Conservation (phyloP, 1,284 basidiomycete species). For the Schizophyllum amplum region DNA sequence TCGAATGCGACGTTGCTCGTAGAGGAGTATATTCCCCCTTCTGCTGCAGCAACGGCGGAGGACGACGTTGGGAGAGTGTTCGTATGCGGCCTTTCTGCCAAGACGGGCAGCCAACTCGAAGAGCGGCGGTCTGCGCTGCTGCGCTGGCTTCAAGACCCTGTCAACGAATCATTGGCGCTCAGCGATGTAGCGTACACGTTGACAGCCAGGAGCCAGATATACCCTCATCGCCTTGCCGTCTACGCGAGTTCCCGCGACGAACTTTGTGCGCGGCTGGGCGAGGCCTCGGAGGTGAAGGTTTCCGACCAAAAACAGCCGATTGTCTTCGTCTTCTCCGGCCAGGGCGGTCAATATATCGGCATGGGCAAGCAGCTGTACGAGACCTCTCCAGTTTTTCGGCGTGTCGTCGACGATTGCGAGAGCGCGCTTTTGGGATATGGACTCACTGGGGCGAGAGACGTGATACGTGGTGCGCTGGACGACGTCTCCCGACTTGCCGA, state of each 20-base stretch:
- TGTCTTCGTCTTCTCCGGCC: slow-evolving; percentile 65
- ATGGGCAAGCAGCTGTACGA: slow-evolving; percentile 55
- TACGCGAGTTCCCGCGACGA: slow-evolving; percentile 33
- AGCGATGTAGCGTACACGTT: slow-evolving; percentile 49
- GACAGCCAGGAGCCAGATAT: slow-evolving; percentile 53
- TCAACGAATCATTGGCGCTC: neutral
- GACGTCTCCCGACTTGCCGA: slow-evolving; percentile 19
- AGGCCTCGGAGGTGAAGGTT: neutral
- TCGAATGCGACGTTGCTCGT: slow-evolving; percentile 58
- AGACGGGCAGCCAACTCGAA: slow-evolving; percentile 38
- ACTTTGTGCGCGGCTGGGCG: slow-evolving; percentile 17
- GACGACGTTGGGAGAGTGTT: neutral
- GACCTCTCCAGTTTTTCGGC: slow-evolving; percentile 35
- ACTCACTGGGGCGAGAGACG: slow-evolving; percentile 39
- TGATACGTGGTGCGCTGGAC: slow-evolving; percentile 27
- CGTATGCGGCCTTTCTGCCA: slow-evolving; percentile 55
- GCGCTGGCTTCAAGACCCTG: slow-evolving; percentile 30
- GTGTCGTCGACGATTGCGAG: slow-evolving; percentile 50
- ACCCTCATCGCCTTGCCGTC: slow-evolving; percentile 43
- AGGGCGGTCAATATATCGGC: slow-evolving; percentile 56
- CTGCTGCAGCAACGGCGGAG: neutral
- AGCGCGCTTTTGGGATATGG: slow-evolving; percentile 36
- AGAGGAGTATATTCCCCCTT: slow-evolving; percentile 33
- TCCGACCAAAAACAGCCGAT: slow-evolving; percentile 15
- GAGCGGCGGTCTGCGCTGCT: slow-evolving; percentile 38